Evolutionary conservation across 495 filamentous ascomycete species (phyloP), one percentile per base, ranked within the genome.

Genomic region (Penicillium pancosmium): DNA sequence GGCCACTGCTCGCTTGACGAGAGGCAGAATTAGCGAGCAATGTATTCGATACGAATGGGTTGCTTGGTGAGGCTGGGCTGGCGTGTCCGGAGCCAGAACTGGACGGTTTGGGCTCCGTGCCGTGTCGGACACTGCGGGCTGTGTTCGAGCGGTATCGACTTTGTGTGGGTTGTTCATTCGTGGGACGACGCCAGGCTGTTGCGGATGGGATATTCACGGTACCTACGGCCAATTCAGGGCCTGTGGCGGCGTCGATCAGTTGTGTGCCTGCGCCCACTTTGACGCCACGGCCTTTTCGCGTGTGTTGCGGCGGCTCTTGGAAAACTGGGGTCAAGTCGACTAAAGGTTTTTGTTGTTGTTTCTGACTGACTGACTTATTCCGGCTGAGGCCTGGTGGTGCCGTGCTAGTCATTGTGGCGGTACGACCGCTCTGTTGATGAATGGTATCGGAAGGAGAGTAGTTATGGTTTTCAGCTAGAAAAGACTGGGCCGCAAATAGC

Each of bases 291-390:
- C 92, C 92, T 52, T 85, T 86, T 35, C 82, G 79, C 0, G 76
- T 64, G 65, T 87, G 84, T 63, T 95, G 91, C 5, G 88, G 90
- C 18, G 90, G 80, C 57, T 91, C 90, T 46, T 82, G 79, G 67
- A 89, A 91, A n/a, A 80, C 75, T 0, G 91, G 88, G 0, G 86
- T 90, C 18, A 94, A 80, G 62, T 92, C 89, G 12, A 97, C 77
- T 0, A 96, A 79, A 2, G 92, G 88, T 64, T 83, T 87, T 11
- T 78, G 79, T 56, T 66, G 27, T 46, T 16, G 43, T 18, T 21
- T 75, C 4, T 70, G 61, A 36, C 69, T 72, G 44, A 72, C 49
- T 35, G 78, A 76, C 27, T 64, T 57, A 0, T 68, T 60, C 7
- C 70, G 70, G 18, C 61, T 73, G 41, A 73, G 48, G 2, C 64